These are phyloP conservation scores for Smittium culicis DNA, from an alignment of 371 early-diverging fungal species.

Conservation along the genomic window DNA sequence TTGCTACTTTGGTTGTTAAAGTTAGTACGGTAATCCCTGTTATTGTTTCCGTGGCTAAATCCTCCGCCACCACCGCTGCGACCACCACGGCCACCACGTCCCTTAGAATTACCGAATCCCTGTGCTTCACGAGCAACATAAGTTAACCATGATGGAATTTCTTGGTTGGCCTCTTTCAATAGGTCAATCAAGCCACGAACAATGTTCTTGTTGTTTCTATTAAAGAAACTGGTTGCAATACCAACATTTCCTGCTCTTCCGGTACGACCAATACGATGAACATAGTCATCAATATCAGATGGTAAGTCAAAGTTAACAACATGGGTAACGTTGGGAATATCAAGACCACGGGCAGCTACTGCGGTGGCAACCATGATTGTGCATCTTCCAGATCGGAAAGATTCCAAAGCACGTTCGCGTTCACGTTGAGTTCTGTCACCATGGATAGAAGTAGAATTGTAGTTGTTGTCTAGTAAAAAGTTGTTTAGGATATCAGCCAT, in stretches of 20 bases:
- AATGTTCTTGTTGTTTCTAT: conserved; percentile 77
- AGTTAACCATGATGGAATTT: conserved; percentile 62
- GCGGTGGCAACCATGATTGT: conserved; percentile 98
- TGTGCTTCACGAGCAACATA: conserved; percentile 45
- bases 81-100: background rate
- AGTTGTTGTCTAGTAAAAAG: conserved; percentile 50
- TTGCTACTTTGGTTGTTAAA: background rate
- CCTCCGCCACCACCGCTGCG: background rate
- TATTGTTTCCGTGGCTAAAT: conserved; percentile 49
- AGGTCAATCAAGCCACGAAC: conserved; percentile 75
- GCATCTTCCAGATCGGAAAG: conserved; percentile 80
- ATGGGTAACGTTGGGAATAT: conserved; percentile 76
- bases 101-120: conserved; percentile 19
- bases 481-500: conserved; percentile 90
- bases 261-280: conserved; percentile 98
- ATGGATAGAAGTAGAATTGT: conserved; percentile 92
- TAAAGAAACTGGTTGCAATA: conserved; percentile 92
- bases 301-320: conserved; percentile 94
- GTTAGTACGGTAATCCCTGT: conserved; percentile 19
- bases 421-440: conserved; percentile 94
- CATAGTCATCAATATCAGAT: conserved; percentile 85
- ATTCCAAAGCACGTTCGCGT: conserved; percentile 84
- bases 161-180: conserved; percentile 79
- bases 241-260: conserved; percentile 97
- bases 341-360: conserved; percentile 98